Evolutionary conservation across 257 asterid genomes (phyloP), one percentile per base, ranked within the genome.

Genomic region (Solanum rostratum): DNA sequence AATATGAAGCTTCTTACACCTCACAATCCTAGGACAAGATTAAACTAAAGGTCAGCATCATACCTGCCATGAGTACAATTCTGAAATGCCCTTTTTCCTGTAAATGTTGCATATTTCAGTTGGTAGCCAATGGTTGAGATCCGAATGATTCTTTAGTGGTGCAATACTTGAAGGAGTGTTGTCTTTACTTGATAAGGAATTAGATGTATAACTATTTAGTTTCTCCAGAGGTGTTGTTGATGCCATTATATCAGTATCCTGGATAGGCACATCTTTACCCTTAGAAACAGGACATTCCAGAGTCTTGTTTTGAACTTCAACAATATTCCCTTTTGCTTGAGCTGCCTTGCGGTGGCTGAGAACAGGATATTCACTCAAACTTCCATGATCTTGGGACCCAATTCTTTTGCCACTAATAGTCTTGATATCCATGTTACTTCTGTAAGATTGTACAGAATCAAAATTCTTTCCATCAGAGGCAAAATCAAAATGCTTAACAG

Each of bases 61-160:
- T 90, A 95, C 99, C 98, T 96, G 99, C 99, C 99, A 96, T 2
- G 92, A 90, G 87, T 95, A 96, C 89, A 96, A 85, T 88, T 92
- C 93, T 53, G 94, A 84, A 86, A 96, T 93, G 69, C 99, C 98
- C 86, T 90, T 93, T 94, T 92, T 93, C 92, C 84, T 90, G 91
- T 95, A 96, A 57, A 90, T 86, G 85, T 84, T 90, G 91, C 98
- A 96, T 85, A 96, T 88, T 88, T 96, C 98, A 89, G 87, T 90
- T 85, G 99, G 99, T 79, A 96, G 97, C 99, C 97, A 96, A 86
- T 88, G 90, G 87, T 83, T 91, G 84, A 96, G 93, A 88, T 94
- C 97, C 89, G 92, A 90, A 81, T 84, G 86, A 91, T 88, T 93
- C 87, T 91, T 91, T 71, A 83, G 68, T 19, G 84, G 85, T 68